Evolutionary conservation across 129 eudicot genomes (phyloP), one percentile per base, ranked within the genome.

Genomic region (Flaveria linearis): DNA sequence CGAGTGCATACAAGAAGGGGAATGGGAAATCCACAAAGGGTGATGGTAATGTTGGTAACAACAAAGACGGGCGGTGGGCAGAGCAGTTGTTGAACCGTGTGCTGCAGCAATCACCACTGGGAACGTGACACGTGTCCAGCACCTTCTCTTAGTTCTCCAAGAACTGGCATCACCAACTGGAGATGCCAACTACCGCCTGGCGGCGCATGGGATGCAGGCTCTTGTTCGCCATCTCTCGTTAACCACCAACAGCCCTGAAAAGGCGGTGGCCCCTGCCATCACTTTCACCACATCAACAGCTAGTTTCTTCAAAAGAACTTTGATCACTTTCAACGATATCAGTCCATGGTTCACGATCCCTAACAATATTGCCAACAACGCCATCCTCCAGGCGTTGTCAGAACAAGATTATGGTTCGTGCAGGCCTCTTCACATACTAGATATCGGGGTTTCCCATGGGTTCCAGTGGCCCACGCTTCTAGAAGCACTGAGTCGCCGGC

Each of bases 291-390:
- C 92, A 0, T 75, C 90, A 39, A 85, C 84, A 45, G 90, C 95
- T 1, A 79, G 65, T 22, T 88, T 88, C 77, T 91, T 91, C 63
- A 81, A 79, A 72, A 78, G 80, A 52, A 74, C 97, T 1, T 41
- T 91, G 49, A 85, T 91, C 72, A 87, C 85, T 30, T 91, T 91
- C 80, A 87, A 86, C 36, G 95, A 91, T 69, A 85, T 88, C 15
- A 91, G 78, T 72, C 97, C 97, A 12, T 91, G 95, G 97, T 91
- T 91, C 82, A 82, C 87, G 13, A 82, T 91, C 76, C 97, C 97
- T n/a, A 85, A 86, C 87, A 88, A 83, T 79, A 86, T 91, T n/a
- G 97, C 95, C 9, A 91, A 91, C 76, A 79, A 86, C 18, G 85
- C 95, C 16, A 88, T 91, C 71, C 95, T 91, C 36, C 95, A 91